Evolutionary conservation across 495 filamentous ascomycete species (phyloP), one percentile per base, ranked within the genome.

Genomic region (Penicillium manginii): DNA sequence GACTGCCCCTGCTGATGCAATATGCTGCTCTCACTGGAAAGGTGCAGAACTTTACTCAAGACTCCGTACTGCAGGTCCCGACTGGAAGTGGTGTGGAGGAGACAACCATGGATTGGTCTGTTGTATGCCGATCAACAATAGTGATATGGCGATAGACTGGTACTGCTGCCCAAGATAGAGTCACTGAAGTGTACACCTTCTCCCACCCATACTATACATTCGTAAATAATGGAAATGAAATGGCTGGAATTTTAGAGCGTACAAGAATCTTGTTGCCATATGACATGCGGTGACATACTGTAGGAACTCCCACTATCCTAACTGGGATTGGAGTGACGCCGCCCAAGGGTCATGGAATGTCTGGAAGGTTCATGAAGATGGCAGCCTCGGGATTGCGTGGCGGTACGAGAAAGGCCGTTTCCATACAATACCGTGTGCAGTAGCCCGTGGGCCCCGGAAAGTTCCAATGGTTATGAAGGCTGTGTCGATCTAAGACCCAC

Each of bases 331-430:
- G 21, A 42, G 45, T 59, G 60, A 62, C 60, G 60, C 56, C 57
- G 53, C 48, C 45, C 57, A 52, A 61, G 53, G 61, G 58, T 48
- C 54, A 58, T 60, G 63, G 67, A 67, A 67, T 70, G 67, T 62
- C 67, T 69, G 57, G 67, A 70, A 70, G 67, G 55, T 70, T 70
- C 67, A 65, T 59, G 67, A 70, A 63, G 48, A 57, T 55, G 40
- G 57, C n/a, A 43, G 52, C 31, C 49, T 50, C 18, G 43, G 29
- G 55, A 52, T 52, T 47, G 61, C 52, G 58, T 64, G 55, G 52
- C 46, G 45, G 35, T 49, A 40, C 39, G 21, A 3, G 10, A 10
- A 48, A 57, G 29, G 50, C 47, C 45, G 45, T 45, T 55, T 60
- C 45, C 23, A 32, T 55, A 60, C 58, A n/a, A 32, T 45, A 55